Percentiles rank a stretch among this genome's conserved stretches.
phyloP scores from a whole-genome alignment of 163 green algal species.

The Chlamydomonas reinhardtii region DNA sequence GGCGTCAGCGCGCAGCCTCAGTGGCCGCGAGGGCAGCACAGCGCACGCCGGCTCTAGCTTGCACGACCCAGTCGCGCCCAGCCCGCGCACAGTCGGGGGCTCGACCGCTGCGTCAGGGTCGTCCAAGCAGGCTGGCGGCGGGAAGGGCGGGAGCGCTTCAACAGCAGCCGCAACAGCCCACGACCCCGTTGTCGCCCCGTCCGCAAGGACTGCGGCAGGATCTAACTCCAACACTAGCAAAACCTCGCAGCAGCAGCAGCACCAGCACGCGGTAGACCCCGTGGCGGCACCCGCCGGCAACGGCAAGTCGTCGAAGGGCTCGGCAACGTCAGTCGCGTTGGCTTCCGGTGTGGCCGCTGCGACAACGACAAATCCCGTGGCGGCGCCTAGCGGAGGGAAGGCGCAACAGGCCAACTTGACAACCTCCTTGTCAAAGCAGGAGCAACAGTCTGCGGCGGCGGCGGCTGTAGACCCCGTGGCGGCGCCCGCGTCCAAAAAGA shows the following conservation, averaged over 20 bases:
- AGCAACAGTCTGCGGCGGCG: neutral
- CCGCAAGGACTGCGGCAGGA: no score
- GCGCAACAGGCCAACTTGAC: no score
- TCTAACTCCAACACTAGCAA: neutral
- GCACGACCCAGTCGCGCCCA: neutral
- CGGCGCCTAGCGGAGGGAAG: no score
- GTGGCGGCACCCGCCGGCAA: no score
- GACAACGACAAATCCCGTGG: no score
- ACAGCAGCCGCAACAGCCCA: conserved; percentile 8
- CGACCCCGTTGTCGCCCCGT: no score
- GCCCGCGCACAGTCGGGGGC: no score
- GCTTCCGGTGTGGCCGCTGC: no score
- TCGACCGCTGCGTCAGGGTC: neutral
- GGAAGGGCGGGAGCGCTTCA: neutral
- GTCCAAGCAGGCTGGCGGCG: no score
- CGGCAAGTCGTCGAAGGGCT: no score
- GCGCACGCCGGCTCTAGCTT: neutral
- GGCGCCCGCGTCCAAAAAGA: neutral
- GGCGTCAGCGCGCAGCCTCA: neutral
- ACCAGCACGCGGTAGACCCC: neutral
- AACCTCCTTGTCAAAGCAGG: neutral
- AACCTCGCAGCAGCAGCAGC: conserved; percentile 3
- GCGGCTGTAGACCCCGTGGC: neutral
- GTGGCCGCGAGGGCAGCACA: no score
- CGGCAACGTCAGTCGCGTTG: no score